Evolutionary conservation across 768 basidiomycete species (phyloP), one percentile per base, ranked within the genome.

Genomic region (Mycena haematopus): DNA sequence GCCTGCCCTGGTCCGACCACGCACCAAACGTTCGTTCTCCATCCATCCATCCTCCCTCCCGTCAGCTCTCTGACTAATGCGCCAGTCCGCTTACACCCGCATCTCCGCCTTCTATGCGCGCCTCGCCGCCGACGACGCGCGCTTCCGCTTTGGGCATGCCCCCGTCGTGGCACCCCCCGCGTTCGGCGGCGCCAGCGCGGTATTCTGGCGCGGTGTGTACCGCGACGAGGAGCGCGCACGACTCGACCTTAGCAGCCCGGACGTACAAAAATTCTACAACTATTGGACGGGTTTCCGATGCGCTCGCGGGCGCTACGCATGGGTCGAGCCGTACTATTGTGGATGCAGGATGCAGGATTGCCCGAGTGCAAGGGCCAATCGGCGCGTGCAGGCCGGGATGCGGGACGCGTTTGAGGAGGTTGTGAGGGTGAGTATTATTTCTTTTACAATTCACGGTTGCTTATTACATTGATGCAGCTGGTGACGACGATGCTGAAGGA

Each of bases 1-100:
- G 52, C 52, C 52, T 52, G 35, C 52, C 52, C 52, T 52, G 52
- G 52, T 52, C 52, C 36, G 52, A 52, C 52, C 52, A 15, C 36
- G 52, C 52, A 40, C 52, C 52, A 35, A 52, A 52, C 21, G 52
- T 52, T 38, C 38, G 52, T 52, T 52, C 50, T 51, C 29, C 31
- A n/a, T 51, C 52, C 52, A 7, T 52, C 52, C 52, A 38, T n/a
- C 36, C 35, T 24, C 36, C 22, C 52, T 52, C 52, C 52, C 52
- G 24, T 52, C 22, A 35, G 35, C 35, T 52, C 36, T 52, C 35
- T 38, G 52, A 52, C 52, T 52, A 52, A 52, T 15, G 36, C 36
- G 36, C 52, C 52, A 52, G 52, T 52, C 52, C 36, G 21, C 52
- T 24, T 52, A 52, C 52, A 52, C 35, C 52, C 35, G 52, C 35